A percentile compares a stretch with the other conserved stretches of the same genome.
These are phyloP conservation scores for Aphanomyces stellatus DNA, from an alignment of 352 stramenopile species.

Conservation along the genomic window DNA sequence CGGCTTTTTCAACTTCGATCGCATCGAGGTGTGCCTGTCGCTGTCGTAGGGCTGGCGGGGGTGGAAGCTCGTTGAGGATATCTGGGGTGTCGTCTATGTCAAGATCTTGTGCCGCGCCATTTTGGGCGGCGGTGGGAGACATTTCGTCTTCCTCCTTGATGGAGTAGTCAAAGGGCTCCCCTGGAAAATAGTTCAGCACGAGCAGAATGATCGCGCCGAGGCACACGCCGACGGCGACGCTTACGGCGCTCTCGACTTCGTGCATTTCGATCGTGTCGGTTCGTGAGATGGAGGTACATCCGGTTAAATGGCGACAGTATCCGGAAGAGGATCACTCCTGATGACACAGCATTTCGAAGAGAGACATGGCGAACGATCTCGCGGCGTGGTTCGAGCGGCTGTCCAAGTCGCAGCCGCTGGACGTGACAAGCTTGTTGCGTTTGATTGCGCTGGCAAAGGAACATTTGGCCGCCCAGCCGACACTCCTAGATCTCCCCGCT, in stretches of 20 bases:
- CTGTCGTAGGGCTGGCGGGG: background rate
- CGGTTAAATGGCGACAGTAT: background rate
- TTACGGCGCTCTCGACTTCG: constrained; percentile 4
- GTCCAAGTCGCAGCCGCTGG: constrained; percentile 15
- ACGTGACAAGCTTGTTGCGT: constrained; percentile 12
- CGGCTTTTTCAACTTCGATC: constrained; percentile 25
- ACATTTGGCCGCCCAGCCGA: constrained; percentile 11
- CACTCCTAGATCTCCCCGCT: constrained; percentile 39
- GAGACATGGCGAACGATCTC: constrained; percentile 5
- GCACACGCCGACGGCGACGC: constrained; percentile 31
- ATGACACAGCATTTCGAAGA: background rate
- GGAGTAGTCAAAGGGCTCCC: constrained; percentile 51
- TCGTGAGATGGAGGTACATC: background rate
- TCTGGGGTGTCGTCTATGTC: background rate
- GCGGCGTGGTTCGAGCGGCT: constrained; percentile 8
- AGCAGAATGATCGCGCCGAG: constrained; percentile 38
- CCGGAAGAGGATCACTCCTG: background rate
- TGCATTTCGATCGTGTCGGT: background rate
- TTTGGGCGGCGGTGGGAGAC: background rate
- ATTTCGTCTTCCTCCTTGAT: background rate
- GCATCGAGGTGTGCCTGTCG: background rate
- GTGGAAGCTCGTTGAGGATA: background rate
- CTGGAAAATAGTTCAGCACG: constrained; percentile 38
- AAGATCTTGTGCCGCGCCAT: too few species aligned
- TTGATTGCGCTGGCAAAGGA: constrained; percentile 9